Evolutionary conservation across 1,284 basidiomycete species (phyloP).

Genomic region (Ceratobasidium theobromae): DNA sequence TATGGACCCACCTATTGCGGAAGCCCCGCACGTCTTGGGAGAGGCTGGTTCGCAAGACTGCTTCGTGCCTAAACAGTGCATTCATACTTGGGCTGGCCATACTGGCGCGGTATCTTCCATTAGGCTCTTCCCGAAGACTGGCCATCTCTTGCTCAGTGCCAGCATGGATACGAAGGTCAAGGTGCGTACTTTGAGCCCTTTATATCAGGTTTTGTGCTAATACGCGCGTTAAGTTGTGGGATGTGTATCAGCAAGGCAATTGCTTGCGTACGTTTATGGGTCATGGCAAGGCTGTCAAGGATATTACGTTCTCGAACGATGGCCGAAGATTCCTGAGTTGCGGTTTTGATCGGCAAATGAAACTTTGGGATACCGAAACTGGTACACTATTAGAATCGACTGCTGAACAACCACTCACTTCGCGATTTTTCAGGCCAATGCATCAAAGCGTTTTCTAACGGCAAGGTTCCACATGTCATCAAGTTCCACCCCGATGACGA

Average conservation of each 20-base stretch:
- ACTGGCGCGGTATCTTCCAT: slow-evolving; percentile 95
- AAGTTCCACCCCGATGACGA: slow-evolving; percentile 95
- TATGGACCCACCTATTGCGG: slow-evolving; percentile 87
- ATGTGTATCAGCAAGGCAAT: slow-evolving; percentile 95
- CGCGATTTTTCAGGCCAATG: slow-evolving; percentile 62
- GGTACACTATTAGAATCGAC: slow-evolving; percentile 44
- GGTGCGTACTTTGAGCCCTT: slow-evolving; percentile 49
- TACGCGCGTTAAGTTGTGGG: slow-evolving; percentile 79
- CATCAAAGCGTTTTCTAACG: slow-evolving; percentile 92
- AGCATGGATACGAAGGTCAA: slow-evolving; percentile 99
- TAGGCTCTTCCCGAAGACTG: slow-evolving; percentile 87
- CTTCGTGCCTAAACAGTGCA: slow-evolving; percentile 92
- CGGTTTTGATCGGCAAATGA: slow-evolving; percentile 94
- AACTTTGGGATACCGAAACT: slow-evolving; percentile 99
- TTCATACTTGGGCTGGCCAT: slow-evolving; percentile 98
- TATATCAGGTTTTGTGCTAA: background rate
- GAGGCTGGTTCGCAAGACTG: slow-evolving; percentile 87
- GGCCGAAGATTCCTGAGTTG: slow-evolving; percentile 90
- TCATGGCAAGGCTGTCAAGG: slow-evolving; percentile 95
- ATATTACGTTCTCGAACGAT: slow-evolving; percentile 92
- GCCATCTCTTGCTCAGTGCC: slow-evolving; percentile 89
- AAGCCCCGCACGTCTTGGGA: slow-evolving; percentile 74
- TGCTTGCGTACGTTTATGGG: slow-evolving; percentile 97
- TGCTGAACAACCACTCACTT: background rate
- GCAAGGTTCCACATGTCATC: slow-evolving; percentile 94